phyloP scores from a whole-genome alignment of 2,329 filamentous ascomycete genomes.

The Pseudocercospora macadamiae region DNA sequence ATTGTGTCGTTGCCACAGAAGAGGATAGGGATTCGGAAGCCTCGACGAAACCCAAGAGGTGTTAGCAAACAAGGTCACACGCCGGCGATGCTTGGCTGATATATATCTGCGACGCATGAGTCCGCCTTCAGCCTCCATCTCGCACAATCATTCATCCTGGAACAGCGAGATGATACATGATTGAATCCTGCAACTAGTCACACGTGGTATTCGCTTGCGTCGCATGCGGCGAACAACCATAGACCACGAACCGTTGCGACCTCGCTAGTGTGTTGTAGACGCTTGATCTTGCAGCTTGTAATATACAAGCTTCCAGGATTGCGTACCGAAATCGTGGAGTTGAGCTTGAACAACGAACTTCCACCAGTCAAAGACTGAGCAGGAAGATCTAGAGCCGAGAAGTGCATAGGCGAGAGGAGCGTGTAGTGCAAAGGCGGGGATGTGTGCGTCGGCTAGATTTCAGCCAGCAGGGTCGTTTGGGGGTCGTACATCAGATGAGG shows the following conservation, averaged over 20 bases:
- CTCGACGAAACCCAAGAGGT: too few relatives aligned
- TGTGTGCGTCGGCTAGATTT: neutral
- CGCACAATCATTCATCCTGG: neutral
- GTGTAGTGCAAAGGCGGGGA: neutral
- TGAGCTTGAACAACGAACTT: neutral
- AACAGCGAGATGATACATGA: neutral
- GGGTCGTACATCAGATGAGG: too few relatives aligned
- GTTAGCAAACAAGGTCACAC: too few relatives aligned
- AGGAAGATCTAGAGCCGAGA: neutral
- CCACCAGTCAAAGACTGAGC: neutral
- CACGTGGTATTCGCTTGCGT: neutral
- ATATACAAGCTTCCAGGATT: neutral
- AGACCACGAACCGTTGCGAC: neutral
- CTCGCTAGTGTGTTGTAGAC: neutral
- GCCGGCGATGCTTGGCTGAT: too few relatives aligned
- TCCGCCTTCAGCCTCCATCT: neutral
- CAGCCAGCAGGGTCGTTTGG: too few relatives aligned
- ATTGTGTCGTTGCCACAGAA: neutral
- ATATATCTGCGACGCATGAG: neutral
- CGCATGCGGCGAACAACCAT: neutral
- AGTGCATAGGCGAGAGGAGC: neutral
- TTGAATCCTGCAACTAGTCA: neutral
- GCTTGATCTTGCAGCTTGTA: constrained; percentile 5
- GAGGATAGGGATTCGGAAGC: too few relatives aligned
- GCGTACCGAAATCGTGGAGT: neutral